Base-by-base conservation (phyloP, 179 eudicot genomes). In the Carnegiea gigantea region DNA sequence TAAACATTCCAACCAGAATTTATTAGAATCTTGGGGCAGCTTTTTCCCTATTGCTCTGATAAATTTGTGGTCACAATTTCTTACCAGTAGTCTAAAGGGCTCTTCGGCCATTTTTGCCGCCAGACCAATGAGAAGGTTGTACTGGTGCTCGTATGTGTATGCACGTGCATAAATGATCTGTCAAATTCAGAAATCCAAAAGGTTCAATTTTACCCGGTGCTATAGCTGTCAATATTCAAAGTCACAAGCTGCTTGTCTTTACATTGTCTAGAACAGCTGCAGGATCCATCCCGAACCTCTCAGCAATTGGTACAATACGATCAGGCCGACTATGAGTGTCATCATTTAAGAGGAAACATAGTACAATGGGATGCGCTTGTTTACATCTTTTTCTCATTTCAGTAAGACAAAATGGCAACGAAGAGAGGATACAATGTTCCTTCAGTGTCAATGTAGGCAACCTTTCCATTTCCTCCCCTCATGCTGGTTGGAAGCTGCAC, bases 91-190 rank as follows among this genome's bases (percentile, higher is more conserved):
- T 83, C 97, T 86, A 78, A 96, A 96, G 59, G 99, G 99, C 83
- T 96, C 99, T 84, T 96, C 98, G 6, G 99, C 87, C 99, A 95
- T 96, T 89, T 96, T 96, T 68, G 97, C 99, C 59, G 99, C 99
- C 79, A 96, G 87, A 70, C 95, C 99, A 70, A 96, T 96, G 68
- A 96, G 99, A 85, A 94, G 91, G 86, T 92, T 94, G 89, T 90
- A 89, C 85, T 96, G 98, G 87, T 96, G 98, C 84, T 96, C 99
- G 64, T 93, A 96, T 24, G 97, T 94, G 84, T 94, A 96, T 59
- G 99, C 99, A 79, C 99, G 97, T 54, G 98, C 99, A 85, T 96
- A 93, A 71, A 96, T 94, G 87, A 96, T 96, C 97, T 97, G 79
- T 30, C 70, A 23, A 23, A 79, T 79, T 23, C 17, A 62, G 36